These are phyloP conservation scores for Cyberlindnera mycetangii DNA, from an alignment of 805 yeast species.

Conservation along the genomic window DNA sequence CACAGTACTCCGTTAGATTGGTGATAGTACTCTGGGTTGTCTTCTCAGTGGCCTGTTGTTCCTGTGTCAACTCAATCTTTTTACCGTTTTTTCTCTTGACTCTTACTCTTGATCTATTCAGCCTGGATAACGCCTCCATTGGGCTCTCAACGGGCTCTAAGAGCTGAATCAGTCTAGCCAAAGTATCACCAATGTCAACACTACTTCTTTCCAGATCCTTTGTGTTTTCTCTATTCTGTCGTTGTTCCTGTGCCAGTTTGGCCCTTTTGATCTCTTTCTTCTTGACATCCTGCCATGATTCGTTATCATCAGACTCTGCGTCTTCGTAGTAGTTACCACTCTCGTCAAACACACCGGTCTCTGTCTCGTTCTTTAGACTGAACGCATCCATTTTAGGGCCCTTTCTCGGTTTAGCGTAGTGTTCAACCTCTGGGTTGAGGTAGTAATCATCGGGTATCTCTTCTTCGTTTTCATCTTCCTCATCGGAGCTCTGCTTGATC, in stretches of 20 bases:
- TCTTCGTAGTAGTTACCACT: constrained; percentile 55
- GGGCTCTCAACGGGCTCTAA: constrained; percentile 61
- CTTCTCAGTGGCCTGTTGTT: constrained; percentile 16
- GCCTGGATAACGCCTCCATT: constrained; percentile 49
- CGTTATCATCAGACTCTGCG: constrained; percentile 32
- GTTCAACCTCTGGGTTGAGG: constrained; percentile 20
- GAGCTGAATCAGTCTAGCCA: constrained; percentile 36
- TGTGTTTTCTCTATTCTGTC: constrained; percentile 10
- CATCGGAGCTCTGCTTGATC: constrained; percentile 15
- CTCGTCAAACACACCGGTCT: constrained; percentile 57
- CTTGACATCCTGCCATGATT: constrained; percentile 37
- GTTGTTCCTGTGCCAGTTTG: constrained; percentile 31
- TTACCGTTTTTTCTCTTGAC: constrained; percentile 23
- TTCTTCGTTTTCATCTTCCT: constrained; percentile 14
- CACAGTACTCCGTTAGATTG: constrained; percentile 47
- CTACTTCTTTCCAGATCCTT: background rate
- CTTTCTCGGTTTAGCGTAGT: constrained; percentile 12
- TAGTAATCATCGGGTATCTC: constrained; percentile 19
- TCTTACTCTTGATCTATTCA: constrained; percentile 24
- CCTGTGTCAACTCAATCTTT: constrained; percentile 14
- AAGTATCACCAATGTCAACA: constrained; percentile 20
- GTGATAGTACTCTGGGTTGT: constrained; percentile 29
- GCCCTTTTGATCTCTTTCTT: constrained; percentile 37
- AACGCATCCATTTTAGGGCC: constrained; percentile 59
- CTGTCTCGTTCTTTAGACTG: constrained; percentile 52